Evolutionary conservation across 2,329 filamentous ascomycete genomes (phyloP).

Genomic region (Phialophora expanda): DNA sequence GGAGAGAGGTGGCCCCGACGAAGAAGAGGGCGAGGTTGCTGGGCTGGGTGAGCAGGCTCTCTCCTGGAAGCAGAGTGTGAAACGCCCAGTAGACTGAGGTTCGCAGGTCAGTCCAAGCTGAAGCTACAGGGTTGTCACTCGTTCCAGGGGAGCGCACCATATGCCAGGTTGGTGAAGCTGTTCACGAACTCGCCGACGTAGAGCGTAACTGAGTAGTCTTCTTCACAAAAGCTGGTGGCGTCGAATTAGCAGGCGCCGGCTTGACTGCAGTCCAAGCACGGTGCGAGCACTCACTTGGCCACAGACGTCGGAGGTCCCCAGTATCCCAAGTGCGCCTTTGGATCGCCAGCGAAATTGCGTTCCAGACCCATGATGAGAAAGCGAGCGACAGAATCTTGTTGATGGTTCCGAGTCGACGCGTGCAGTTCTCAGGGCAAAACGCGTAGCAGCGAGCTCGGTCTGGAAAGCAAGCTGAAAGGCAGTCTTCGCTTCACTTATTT

Average conservation of each 20-base stretch:
- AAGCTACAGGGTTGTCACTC: not conserved
- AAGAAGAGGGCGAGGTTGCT: conserved; percentile 39
- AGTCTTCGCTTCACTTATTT: no score
- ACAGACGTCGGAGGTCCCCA: conserved; percentile 35
- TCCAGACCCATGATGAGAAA: conserved; percentile 28
- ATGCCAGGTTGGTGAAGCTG: conserved; percentile 42
- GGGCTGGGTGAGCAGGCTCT: conserved; percentile 30
- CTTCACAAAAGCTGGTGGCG: conserved; percentile 34
- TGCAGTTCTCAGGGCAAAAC: not conserved
- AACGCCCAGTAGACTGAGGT: conserved; percentile 35
- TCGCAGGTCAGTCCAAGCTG: not conserved
- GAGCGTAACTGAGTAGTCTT: conserved; percentile 41
- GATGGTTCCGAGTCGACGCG: not conserved
- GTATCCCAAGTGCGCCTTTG: conserved; percentile 28
- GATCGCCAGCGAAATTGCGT: conserved; percentile 32
- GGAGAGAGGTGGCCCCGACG: conserved; percentile 38
- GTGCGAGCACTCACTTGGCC: conserved; percentile 28
- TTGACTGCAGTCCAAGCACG: not conserved
- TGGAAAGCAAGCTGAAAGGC: not conserved
- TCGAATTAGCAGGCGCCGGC: not conserved
- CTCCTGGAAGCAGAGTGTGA: conserved; percentile 25
- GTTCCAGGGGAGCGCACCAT: conserved; percentile 29
- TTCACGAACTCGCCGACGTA: conserved; percentile 43
- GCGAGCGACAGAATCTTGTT: not conserved
- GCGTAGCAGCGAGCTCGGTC: not conserved